Evolutionary conservation across 139 green algal genomes (phyloP).

Genomic region (Micractinium sp.): DNA sequence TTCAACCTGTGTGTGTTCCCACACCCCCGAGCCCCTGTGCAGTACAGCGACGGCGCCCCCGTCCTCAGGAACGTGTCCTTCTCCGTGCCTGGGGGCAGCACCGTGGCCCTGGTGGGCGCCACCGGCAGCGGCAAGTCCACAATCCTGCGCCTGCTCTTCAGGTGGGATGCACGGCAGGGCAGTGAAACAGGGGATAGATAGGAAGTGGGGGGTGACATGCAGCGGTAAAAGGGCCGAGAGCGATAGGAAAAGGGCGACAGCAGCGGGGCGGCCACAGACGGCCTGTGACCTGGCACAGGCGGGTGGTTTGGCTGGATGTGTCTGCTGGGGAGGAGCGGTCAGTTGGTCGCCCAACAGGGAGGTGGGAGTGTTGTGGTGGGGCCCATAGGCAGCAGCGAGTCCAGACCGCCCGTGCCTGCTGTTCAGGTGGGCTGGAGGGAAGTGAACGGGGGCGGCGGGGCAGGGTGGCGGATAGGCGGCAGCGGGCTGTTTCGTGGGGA

Average conservation of each 20-base stretch:
- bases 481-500: too few species aligned
- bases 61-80: constrained; percentile 78
- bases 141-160: constrained; percentile 84
- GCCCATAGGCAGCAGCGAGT: constrained; percentile 82
- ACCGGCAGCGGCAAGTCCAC: constrained; percentile 94
- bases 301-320: too few species aligned
- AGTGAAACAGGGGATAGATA: too few species aligned
- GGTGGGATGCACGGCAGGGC: background rate
- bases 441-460: background rate
- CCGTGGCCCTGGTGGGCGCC: constrained; percentile 76
- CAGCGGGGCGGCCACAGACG: too few species aligned
- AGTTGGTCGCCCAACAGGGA: too few species aligned
- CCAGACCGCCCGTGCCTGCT: background rate
- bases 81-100: constrained; percentile 59
- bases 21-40: background rate
- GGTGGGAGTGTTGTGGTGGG: too few species aligned
- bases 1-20: background rate
- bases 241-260: too few species aligned
- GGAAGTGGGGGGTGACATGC: too few species aligned
- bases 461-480: too few species aligned
- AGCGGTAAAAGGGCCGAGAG: too few species aligned
- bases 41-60: constrained; percentile 34
- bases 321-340: too few species aligned
- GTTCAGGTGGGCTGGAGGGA: background rate
- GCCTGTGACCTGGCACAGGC: too few species aligned